These are phyloP conservation scores for Globisporangium middletonii DNA, from an alignment of 352 stramenopile species.

Conservation along the genomic window DNA sequence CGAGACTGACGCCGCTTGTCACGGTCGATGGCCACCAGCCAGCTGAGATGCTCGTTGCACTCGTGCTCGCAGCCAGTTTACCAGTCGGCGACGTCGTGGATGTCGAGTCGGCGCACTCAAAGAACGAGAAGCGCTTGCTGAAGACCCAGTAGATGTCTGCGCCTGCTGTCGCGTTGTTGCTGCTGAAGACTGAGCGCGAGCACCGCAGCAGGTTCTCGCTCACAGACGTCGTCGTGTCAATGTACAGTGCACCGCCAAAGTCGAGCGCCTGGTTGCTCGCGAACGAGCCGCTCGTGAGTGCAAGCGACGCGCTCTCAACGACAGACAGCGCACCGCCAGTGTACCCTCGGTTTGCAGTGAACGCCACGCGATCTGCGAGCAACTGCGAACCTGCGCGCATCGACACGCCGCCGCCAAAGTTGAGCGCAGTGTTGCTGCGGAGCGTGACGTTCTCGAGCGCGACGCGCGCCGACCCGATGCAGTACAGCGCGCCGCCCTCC, in stretches of 20 bases:
- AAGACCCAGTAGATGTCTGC: slow-evolving; percentile 61
- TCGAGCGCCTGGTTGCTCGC: slow-evolving; percentile 33
- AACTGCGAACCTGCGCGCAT: slow-evolving; percentile 22
- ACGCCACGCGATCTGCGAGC: slow-evolving; percentile 11
- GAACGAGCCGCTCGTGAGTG: slow-evolving; percentile 21
- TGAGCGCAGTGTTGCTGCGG: slow-evolving; percentile 22
- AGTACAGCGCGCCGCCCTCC: slow-evolving; percentile 44
- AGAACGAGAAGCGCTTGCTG: slow-evolving; percentile 27
- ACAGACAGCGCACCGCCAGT: slow-evolving; percentile 44
- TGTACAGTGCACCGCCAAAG: slow-evolving; percentile 51
- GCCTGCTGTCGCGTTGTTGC: slow-evolving; percentile 37
- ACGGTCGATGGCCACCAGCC: slow-evolving; percentile 61
- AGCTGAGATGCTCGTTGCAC: slow-evolving; percentile 25
- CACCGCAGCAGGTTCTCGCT: slow-evolving; percentile 10
- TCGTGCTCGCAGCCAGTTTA: slow-evolving; percentile 24
- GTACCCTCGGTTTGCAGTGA: slow-evolving; percentile 32
- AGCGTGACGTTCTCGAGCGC: slow-evolving; percentile 11
- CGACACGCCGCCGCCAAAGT: slow-evolving; percentile 43
- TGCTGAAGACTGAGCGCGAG: slow-evolving; percentile 13
- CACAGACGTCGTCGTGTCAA: slow-evolving; percentile 24
- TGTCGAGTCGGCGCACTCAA: slow-evolving; percentile 27
- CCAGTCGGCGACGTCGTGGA: slow-evolving; percentile 1
- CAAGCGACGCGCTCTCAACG: slow-evolving; percentile 28
- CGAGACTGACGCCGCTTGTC: slow-evolving; percentile 53
- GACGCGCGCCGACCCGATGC: slow-evolving; percentile 29